Evolutionary conservation across 1,284 basidiomycete species (phyloP), one percentile per base, ranked within the genome.

Genomic region (Ustilago tritici): DNA sequence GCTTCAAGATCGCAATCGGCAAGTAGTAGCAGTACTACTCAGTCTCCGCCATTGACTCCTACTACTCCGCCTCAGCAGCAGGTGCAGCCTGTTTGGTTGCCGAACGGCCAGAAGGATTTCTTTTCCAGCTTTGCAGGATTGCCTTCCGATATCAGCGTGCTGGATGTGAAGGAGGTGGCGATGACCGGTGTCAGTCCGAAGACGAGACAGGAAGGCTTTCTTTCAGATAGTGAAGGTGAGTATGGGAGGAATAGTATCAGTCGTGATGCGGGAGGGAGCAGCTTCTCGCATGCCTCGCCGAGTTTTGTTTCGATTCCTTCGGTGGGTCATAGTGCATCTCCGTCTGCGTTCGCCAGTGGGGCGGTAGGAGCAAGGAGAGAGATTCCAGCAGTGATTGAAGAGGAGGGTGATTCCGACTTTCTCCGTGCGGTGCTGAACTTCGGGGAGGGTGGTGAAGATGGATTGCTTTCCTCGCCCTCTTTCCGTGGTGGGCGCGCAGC

Each of bases 351-450:
- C 50, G 43, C 46, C 55, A 71, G 23, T 28, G 23, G 23, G 23
- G 23, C 23, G 23, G 23, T 28, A 28, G 53, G 32, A 49, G n/a
- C 56, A 7, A 38, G 64, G 7, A 56, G 68, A 38, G 68, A 68
- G 10, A 65, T 70, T 8, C 61, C 64, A 4, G 63, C 73, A 4
- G 65, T 71, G 36, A 68, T 76, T 28, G 69, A 71, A 28, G 74
- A 76, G 46, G 78, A 77, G n/a, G 66, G 41, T 14, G 75, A 80
- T 61, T 74, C 77, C 2, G 79, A 81, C 50, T 79, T 81, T 43
- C 41, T 81, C 15, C 74, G 75, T 6, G 79, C 79, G 35, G 79
- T 81, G 15, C 68, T 81, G 55, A 72, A 75, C 68, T 76, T 73
- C 62, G 74, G 76, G 38, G 70, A 67, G 19, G 62, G 60, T 19